Evolutionary conservation across 2,329 filamentous ascomycete genomes (phyloP).

Genomic region (Botrytis paeoniae): DNA sequence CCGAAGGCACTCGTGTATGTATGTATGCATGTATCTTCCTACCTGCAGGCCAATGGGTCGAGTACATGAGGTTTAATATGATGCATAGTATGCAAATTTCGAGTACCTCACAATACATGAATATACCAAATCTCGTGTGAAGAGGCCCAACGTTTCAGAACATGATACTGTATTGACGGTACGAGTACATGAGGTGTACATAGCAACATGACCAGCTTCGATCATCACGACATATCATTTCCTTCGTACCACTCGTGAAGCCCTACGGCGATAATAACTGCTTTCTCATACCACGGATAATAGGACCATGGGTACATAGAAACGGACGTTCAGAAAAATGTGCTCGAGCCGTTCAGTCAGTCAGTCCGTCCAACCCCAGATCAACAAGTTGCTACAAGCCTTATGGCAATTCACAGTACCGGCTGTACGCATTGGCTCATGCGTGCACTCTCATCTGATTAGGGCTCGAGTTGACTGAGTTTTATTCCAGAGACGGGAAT

Average conservation of each 20-base stretch:
- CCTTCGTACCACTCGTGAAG: neutral
- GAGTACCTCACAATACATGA: neutral
- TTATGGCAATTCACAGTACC: neutral
- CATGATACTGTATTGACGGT: neutral
- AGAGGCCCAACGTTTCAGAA: conserved; percentile 6
- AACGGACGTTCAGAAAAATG: neutral
- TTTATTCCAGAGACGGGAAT: neutral
- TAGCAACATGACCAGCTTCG: neutral
- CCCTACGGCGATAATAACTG: neutral
- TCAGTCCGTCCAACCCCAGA: neutral
- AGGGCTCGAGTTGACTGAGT: neutral
- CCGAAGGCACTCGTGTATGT: conserved; percentile 9
- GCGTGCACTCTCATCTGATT: neutral
- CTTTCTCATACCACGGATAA: neutral
- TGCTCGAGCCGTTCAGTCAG: neutral
- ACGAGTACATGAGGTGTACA: neutral
- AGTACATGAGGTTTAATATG: neutral
- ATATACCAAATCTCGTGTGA: neutral
- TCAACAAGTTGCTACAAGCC: conserved; percentile 4
- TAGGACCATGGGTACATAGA: neutral
- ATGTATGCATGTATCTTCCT: neutral
- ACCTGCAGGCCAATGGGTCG: conserved; percentile 9
- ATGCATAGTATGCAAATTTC: neutral
- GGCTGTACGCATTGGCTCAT: neutral
- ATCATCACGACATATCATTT: neutral